These are phyloP conservation scores for Metarhizium sp. DNA, from an alignment of 2,329 filamentous ascomycete species.

Conservation along the genomic window DNA sequence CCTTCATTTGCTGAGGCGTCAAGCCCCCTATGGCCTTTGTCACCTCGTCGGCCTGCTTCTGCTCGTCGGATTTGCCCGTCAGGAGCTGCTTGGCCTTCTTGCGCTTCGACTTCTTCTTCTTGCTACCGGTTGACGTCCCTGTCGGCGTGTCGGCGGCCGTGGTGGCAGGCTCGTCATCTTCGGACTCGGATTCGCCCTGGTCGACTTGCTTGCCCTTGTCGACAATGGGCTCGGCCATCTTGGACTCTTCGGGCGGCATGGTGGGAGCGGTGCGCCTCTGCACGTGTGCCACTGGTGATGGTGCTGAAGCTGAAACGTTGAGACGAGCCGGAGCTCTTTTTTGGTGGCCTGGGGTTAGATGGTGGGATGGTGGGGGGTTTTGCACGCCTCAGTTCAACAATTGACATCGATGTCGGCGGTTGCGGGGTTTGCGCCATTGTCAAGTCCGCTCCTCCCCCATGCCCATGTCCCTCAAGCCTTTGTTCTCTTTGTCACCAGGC, in stretches of 20 bases:
- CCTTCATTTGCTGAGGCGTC: constrained; percentile 47
- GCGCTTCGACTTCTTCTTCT: constrained; percentile 53
- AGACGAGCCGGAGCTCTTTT: neutral
- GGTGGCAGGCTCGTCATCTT: constrained; percentile 33
- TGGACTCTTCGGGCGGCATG: constrained; percentile 52
- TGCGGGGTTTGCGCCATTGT: too few relatives aligned
- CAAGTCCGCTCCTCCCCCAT: too few relatives aligned
- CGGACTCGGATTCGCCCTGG: constrained; percentile 34
- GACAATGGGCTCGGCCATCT: constrained; percentile 45
- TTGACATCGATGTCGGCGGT: too few relatives aligned
- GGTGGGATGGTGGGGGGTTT: constrained; percentile 1
- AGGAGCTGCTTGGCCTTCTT: constrained; percentile 46
- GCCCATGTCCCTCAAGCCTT: too few relatives aligned
- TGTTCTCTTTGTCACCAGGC: too few relatives aligned
- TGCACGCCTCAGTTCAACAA: neutral
- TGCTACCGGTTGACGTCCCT: constrained; percentile 5
- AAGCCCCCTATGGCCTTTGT: constrained; percentile 45
- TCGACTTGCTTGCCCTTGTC: constrained; percentile 38
- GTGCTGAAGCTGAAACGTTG: neutral
- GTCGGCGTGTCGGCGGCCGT: constrained; percentile 13
- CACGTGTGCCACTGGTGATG: neutral
- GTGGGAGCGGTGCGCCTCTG: neutral
- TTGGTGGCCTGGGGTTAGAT: neutral
- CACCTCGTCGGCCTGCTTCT: constrained; percentile 25
- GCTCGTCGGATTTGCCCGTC: constrained; percentile 24